phyloP scores from a whole-genome alignment of 352 stramenopile species.

The Blastocystis sp. region DNA sequence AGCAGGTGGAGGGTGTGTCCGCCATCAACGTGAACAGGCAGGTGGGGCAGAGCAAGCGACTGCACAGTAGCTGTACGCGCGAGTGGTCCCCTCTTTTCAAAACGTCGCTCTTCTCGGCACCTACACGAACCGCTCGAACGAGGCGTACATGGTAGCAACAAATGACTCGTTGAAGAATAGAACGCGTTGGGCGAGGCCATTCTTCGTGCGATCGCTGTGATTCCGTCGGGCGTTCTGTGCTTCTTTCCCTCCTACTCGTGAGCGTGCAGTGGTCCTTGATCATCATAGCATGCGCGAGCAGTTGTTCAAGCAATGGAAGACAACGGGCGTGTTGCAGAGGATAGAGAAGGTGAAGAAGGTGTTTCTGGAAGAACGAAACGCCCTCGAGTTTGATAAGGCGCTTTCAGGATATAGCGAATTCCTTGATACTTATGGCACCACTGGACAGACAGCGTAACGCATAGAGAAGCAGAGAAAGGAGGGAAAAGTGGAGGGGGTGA shows the following conservation, averaged over 20 bases:
- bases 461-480: conserved; percentile 8
- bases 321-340: conserved; percentile 1
- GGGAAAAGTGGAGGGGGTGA: conserved; percentile 49
- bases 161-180: conserved; percentile 1
- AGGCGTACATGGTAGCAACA: conserved; percentile 1
- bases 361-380: conserved; percentile 67
- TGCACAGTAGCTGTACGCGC: conserved; percentile 12
- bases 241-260: conserved; percentile 97
- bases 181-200: conserved; percentile 91
- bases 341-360: conserved; percentile 65
- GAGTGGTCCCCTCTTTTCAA: conserved; percentile 39
- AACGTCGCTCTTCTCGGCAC: not conserved
- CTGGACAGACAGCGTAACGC: not conserved
- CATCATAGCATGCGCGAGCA: conserved; percentile 72
- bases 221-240: conserved; percentile 92
- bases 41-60: not conserved
- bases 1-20: conserved; percentile 73
- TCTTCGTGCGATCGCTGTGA: conserved; percentile 85
- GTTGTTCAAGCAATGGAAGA: conserved; percentile 79
- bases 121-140: conserved; percentile 26
- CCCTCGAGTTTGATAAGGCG: conserved; percentile 12
- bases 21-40: conserved; percentile 34
- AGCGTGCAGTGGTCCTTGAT: not conserved
- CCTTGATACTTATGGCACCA: conserved; percentile 43
- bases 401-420: conserved; percentile 8